Evolutionary conservation across 2,329 filamentous ascomycete genomes (phyloP), one percentile per base, ranked within the genome.

Genomic region (Botrytis fragariae): DNA sequence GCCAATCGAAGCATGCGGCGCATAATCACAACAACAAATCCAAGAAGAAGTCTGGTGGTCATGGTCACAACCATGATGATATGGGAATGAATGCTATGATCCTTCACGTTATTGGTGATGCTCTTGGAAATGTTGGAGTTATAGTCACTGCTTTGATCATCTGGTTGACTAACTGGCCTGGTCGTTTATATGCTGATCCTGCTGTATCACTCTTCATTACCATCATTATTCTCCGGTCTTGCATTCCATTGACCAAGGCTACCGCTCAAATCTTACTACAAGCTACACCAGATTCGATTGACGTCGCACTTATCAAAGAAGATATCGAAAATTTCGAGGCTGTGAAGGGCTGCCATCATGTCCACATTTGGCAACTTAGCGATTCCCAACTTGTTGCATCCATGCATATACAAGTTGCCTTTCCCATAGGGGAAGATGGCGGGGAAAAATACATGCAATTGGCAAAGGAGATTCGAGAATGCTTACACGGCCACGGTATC

Each of bases 361-460:
- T 99, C 35, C 96, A 99, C 81, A 94, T 99, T 75, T 99, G 96
- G 96, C 95, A 98, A 82, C 88, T 99, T 48, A 97, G 93, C 25
- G 95, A 98, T 81, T 96, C 94, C 70, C 97, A 98, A 85, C 87
- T 97, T 48, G 92, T 99, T 54, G 95, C 96, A 20, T 96, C 93
- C 18, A 89, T 99, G 83, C 96, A 99, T 81, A 91, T 99, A 62
- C 94, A 97, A 82, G 92, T 99, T 35, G 90, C 91, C 64, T 97
- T 97, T 81, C 93, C 95, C 77, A 94, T 97, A 82, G 91, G 94
- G 80, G 93, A 92, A 67, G 90, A 94, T 77, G 92, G 92, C 60
- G 89, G 89, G 59, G 88, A 89, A 80, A 90, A 91, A 79, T 99
- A 98, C 84, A 99, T 99, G 95, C 88, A 91, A 76, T 88, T 99